Evolutionary conservation across 2,329 filamentous ascomycete species (phyloP).

Genomic region (Cordyceps cicadae): DNA sequence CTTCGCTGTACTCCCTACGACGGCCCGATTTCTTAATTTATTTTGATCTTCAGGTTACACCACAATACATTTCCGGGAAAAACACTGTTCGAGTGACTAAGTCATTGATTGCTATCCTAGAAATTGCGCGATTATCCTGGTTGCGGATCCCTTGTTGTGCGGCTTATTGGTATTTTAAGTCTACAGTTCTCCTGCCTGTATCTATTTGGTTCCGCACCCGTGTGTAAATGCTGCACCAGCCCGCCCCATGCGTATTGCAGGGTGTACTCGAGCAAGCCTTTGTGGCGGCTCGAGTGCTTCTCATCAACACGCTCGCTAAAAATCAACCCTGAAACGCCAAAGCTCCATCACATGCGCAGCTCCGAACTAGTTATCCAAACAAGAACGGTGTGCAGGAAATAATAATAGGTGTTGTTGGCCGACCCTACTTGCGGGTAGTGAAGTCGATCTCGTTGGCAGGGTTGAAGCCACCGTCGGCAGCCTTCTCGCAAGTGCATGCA

Average conservation of each 20-base stretch:
- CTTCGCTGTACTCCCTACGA: neutral
- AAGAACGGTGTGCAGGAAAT: neutral
- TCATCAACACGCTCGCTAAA: neutral
- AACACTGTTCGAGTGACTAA: neutral
- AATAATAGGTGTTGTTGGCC: neutral
- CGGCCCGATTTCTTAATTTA: no score
- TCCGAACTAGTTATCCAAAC: neutral
- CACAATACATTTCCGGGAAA: neutral
- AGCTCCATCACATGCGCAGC: neutral
- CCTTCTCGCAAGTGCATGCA: conserved; percentile 78
- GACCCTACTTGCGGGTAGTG: conserved; percentile 54
- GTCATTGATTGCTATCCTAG: neutral
- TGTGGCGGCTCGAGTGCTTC: neutral
- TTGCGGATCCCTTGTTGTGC: neutral
- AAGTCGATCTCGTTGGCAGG: conserved; percentile 74
- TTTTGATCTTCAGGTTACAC: no score
- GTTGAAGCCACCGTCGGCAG: conserved; percentile 51
- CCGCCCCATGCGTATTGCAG: neutral
- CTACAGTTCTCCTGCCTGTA: neutral
- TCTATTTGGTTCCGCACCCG: neutral
- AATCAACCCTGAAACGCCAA: neutral
- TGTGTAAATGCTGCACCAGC: conserved; percentile 3
- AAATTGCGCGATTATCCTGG: neutral
- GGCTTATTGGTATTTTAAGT: neutral
- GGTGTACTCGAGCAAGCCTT: neutral